Percentiles rank a stretch among this genome's conserved stretches.
Evolutionary conservation across 2,329 filamentous ascomycete genomes (phyloP).

Genomic region (Pestalotiopsis fici): DNA sequence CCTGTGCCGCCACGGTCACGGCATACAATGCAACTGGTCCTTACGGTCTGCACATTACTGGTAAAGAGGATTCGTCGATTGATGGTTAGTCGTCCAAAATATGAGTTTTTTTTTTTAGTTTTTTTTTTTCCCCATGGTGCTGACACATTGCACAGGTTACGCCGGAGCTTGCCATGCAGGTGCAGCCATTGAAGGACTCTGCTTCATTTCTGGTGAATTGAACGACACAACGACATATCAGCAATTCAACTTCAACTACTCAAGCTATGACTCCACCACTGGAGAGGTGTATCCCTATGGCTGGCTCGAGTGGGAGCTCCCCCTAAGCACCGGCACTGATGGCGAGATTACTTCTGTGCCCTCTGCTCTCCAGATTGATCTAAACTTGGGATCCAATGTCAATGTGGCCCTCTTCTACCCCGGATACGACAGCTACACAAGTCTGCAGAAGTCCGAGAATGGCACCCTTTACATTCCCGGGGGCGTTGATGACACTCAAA

Average conservation of each 20-base stretch:
- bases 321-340: slow-evolving; percentile 11
- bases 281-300: slow-evolving; percentile 18
- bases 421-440: slow-evolving; percentile 11
- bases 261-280: slow-evolving; percentile 15
- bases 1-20: slow-evolving; percentile 15
- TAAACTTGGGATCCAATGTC: slow-evolving; percentile 21
- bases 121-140: not conserved
- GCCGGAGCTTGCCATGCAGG: slow-evolving; percentile 22
- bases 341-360: slow-evolving; percentile 4
- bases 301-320: slow-evolving; percentile 18
- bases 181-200: slow-evolving; percentile 22
- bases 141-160: slow-evolving; percentile 18
- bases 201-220: slow-evolving; percentile 16
- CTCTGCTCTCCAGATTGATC: slow-evolving; percentile 15
- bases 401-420: slow-evolving; percentile 18
- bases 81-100: slow-evolving; percentile 17
- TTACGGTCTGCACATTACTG: slow-evolving; percentile 20
- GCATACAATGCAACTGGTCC: slow-evolving; percentile 22
- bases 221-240: slow-evolving; percentile 11
- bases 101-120: too few relatives aligned
- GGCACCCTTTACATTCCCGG: slow-evolving; percentile 21
- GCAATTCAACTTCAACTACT: slow-evolving; percentile 25
- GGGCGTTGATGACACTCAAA: slow-evolving; percentile 19
- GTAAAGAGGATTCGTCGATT: slow-evolving; percentile 20
- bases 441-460: slow-evolving; percentile 16